Evolutionary conservation across 352 stramenopile species (phyloP).

Genomic region (Phytophthora meadii): DNA sequence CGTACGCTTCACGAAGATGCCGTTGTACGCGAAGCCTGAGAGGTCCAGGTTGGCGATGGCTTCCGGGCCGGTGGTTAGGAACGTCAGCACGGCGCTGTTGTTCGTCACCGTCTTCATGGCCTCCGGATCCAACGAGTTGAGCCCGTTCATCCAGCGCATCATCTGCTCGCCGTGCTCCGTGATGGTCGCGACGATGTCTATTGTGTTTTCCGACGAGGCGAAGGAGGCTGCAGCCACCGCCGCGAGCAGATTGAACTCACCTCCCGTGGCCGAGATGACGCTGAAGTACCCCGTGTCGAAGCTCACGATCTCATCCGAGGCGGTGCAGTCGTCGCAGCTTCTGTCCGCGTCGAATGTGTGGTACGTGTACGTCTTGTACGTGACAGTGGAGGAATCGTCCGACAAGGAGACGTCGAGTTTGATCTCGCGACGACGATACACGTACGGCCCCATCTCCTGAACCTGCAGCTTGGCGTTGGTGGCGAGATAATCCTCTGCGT

Average conservation of each 20-base stretch:
- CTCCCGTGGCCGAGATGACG: slow-evolving; percentile 65
- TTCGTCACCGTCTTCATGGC: slow-evolving; percentile 68
- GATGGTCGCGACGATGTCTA: slow-evolving; percentile 36
- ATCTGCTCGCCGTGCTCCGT: slow-evolving; percentile 56
- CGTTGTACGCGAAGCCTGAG: slow-evolving; percentile 78
- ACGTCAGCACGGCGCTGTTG: slow-evolving; percentile 49
- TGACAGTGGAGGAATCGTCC: slow-evolving; percentile 59
- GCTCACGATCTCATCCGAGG: slow-evolving; percentile 61
- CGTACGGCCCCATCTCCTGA: slow-evolving; percentile 73
- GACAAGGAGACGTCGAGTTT: slow-evolving; percentile 68
- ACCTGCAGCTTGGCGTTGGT: slow-evolving; percentile 64
- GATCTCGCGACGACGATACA: slow-evolving; percentile 70
- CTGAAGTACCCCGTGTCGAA: slow-evolving; percentile 77
- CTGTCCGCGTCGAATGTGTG: slow-evolving; percentile 57
- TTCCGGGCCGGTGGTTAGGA: slow-evolving; percentile 37
- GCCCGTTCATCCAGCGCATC: slow-evolving; percentile 78
- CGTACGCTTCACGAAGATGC: slow-evolving; percentile 64
- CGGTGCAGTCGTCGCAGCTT: slow-evolving; percentile 65
- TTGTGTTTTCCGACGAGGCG: slow-evolving; percentile 26
- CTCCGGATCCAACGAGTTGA: slow-evolving; percentile 75
- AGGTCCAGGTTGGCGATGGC: slow-evolving; percentile 56
- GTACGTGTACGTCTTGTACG: slow-evolving; percentile 84
- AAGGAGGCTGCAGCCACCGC: slow-evolving; percentile 58
- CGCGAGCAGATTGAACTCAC: slow-evolving; percentile 63
- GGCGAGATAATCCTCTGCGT: slow-evolving; percentile 64